Evolutionary conservation across 306 rosid genomes (phyloP), one percentile per base, ranked within the genome.

Genomic region (Dalbergia cochinchinensis): DNA sequence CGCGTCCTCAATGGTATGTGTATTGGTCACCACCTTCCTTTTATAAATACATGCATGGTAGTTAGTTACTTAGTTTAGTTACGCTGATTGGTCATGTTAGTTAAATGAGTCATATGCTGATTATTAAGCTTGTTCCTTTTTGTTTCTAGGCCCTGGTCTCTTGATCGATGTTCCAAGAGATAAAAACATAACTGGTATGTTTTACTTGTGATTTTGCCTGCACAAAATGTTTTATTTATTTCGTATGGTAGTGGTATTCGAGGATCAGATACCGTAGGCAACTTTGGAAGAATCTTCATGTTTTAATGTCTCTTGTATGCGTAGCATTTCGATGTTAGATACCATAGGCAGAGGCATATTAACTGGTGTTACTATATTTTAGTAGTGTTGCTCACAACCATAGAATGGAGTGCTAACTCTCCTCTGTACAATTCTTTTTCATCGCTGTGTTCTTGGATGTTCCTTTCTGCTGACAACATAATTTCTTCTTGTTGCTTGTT

Each of bases 101-200:
- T 22, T 76, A 53, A n/a, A 14, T 53, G 10, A 41, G 5, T 48
- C 33, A 65, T 72, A 33, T 72, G 41, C 14, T 67, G 68, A 48
- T 41, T 6, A 69, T 11, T 69, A 44, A 55, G 65, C 47, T 78
- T 34, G 41, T 69, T 69, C 62, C 44, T 59, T 53, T 73, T 16
- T 89, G 20, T 62, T 31, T 53, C 74, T 71, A 94, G 98, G 98
- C 57, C 94, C 86, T 47, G 98, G 93, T 31, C 83, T 94, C 26
- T 69, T 94, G 51, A 89, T 94, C 11, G 99, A 94, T 64, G 91
- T 94, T 87, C 97, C 97, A 9, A 87, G 95, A 65, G 85, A 90
- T 66, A 81, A 57, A 54, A 92, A 94, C 71, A 87, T 92, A 31
- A 94, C 97, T 51, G 99, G 99, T 92, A 80, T 34, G 89, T 31